Evolutionary conservation across 2,329 filamentous ascomycete species (phyloP).

Genomic region (Sordariomycetes sp.): DNA sequence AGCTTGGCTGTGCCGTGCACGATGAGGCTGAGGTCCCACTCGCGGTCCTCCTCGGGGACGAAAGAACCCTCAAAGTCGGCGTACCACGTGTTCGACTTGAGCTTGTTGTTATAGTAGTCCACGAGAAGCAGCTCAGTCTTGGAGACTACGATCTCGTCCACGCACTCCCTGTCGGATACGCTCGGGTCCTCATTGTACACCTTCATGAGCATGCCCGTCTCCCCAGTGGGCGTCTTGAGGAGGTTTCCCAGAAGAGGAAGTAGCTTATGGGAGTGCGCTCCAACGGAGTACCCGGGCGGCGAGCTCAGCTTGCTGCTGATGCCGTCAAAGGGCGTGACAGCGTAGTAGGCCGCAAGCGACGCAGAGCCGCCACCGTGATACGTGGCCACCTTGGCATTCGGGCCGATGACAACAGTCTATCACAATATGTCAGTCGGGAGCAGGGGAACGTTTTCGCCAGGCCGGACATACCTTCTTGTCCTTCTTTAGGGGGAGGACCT

Average conservation of each 20-base stretch:
- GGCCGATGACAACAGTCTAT: slow-evolving; percentile 38
- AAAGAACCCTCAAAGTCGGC: slow-evolving; percentile 48
- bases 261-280: slow-evolving; percentile 51
- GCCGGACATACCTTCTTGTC: slow-evolving; percentile 30
- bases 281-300: slow-evolving; percentile 38
- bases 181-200: slow-evolving; percentile 47
- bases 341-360: slow-evolving; percentile 46
- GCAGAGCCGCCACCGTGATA: slow-evolving; percentile 56
- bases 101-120: slow-evolving; percentile 37
- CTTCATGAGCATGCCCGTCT: slow-evolving; percentile 45
- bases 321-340: slow-evolving; percentile 59
- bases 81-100: slow-evolving; percentile 39
- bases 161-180: slow-evolving; percentile 26
- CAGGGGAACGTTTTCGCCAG: background rate
- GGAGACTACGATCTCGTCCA: slow-evolving; percentile 34
- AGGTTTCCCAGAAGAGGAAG: slow-evolving; percentile 43
- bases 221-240: slow-evolving; percentile 35
- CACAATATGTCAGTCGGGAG: background rate
- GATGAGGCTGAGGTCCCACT: slow-evolving; percentile 53
- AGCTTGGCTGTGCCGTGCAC: slow-evolving; percentile 54
- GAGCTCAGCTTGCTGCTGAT: slow-evolving; percentile 40
- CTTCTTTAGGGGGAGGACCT: slow-evolving; percentile 48
- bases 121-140: slow-evolving; percentile 36
- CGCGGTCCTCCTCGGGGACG: slow-evolving; percentile 43
- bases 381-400: slow-evolving; percentile 41